Conservation (phyloP, 768 basidiomycete species). For the Neoboletus brunneissimus region DNA sequence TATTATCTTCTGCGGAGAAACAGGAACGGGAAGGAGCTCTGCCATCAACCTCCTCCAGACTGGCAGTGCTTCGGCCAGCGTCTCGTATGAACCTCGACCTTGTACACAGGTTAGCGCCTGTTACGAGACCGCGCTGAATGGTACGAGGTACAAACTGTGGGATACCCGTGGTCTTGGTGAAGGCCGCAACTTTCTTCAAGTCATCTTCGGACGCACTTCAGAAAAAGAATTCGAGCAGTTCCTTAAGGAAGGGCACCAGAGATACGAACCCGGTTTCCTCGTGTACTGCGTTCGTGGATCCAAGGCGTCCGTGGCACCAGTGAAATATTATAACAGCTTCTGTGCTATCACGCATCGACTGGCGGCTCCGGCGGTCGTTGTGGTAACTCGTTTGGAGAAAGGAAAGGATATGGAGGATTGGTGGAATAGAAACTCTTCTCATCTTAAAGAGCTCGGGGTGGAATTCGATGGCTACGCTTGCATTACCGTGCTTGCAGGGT, state of each 20-base stretch:
- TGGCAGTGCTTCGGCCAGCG: not conserved
- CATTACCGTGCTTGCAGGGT: slow-evolving; percentile 27
- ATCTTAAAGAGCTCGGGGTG: slow-evolving; percentile 28
- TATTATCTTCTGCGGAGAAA: slow-evolving; percentile 26
- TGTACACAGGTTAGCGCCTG: slow-evolving; percentile 15
- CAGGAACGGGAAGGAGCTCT: slow-evolving; percentile 28
- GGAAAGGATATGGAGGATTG: slow-evolving; percentile 27
- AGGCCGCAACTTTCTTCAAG: slow-evolving; percentile 13
- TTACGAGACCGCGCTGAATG: slow-evolving; percentile 7
- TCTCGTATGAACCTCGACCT: slow-evolving; percentile 9
- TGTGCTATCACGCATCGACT: slow-evolving; percentile 35
- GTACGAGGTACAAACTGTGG: slow-evolving; percentile 20
- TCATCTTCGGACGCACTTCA: slow-evolving; percentile 9
- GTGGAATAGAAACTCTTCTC: slow-evolving; percentile 31
- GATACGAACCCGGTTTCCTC: slow-evolving; percentile 37
- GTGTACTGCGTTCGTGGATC: slow-evolving; percentile 38
- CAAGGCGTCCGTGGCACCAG: slow-evolving; percentile 28
- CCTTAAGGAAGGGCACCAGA: slow-evolving; percentile 18
- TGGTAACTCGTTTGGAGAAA: slow-evolving; percentile 37
- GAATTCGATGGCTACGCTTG: slow-evolving; percentile 38
- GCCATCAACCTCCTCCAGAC: slow-evolving; percentile 24
- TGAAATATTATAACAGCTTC: slow-evolving; percentile 35
- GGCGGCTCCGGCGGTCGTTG: slow-evolving; percentile 37
- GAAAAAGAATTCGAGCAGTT: slow-evolving; percentile 20
- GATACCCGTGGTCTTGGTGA: slow-evolving; percentile 41